Conservation (phyloP, 805 yeast genomes). For the Wickerhamiella nectarea region DNA sequence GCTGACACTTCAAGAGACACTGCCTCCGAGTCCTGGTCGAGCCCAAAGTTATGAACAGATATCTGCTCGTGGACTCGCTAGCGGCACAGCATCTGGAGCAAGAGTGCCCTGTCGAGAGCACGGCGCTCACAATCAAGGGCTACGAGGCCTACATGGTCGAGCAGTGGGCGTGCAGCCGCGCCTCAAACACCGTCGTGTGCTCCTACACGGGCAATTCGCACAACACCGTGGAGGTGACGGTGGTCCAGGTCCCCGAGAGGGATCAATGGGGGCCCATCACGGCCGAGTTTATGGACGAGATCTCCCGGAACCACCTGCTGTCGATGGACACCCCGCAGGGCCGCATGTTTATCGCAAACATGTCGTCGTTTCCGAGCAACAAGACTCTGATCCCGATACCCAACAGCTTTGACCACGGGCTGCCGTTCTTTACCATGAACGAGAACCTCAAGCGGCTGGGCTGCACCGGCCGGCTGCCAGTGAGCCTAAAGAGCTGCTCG, state of each 20-base stretch:
- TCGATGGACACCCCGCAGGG: constrained; percentile 52
- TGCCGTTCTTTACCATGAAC: constrained; percentile 53
- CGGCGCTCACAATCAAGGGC: constrained; percentile 44
- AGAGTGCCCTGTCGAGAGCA: constrained; percentile 25
- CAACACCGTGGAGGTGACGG: constrained; percentile 49
- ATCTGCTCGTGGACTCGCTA: constrained; percentile 23
- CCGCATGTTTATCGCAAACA: constrained; percentile 60
- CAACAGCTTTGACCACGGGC: constrained; percentile 28
- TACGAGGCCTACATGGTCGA: constrained; percentile 86
- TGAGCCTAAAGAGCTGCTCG: constrained; percentile 52
- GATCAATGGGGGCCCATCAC: constrained; percentile 39
- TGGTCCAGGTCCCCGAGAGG: constrained; percentile 40
- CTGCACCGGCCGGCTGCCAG: constrained; percentile 77
- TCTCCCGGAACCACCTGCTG: constrained; percentile 51
- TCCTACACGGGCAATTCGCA: constrained; percentile 72
- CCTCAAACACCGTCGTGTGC: constrained; percentile 52
- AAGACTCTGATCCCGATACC: constrained; percentile 59
- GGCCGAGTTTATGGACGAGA: constrained; percentile 48
- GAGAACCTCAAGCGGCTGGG: constrained; percentile 61
- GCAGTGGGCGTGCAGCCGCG: constrained; percentile 78
- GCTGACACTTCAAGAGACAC: no score
- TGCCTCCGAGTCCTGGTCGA: no score
- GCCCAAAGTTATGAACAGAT: no score
- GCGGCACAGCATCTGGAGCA: constrained; percentile 22
- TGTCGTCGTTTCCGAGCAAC: constrained; percentile 67